These are phyloP conservation scores for Lathyrus tuberosus DNA, from an alignment of 306 rosid genomes.

Conservation along the genomic window DNA sequence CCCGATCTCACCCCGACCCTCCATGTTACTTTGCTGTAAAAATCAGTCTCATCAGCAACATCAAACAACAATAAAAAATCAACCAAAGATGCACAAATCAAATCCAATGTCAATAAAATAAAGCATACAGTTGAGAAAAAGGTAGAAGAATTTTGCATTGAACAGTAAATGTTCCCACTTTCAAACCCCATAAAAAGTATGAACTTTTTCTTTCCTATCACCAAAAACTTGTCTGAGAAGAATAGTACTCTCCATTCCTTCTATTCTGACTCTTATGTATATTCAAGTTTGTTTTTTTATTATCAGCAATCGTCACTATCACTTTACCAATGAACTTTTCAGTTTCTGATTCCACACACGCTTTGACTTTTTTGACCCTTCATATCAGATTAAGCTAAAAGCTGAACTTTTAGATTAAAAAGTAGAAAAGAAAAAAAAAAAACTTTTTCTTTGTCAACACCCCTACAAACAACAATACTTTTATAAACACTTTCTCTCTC, in stretches of 20 bases:
- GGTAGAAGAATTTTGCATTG: slow-evolving; percentile 44
- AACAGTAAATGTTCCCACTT: slow-evolving; percentile 27
- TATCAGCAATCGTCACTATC: slow-evolving; percentile 43
- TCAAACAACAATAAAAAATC: slow-evolving; percentile 1
- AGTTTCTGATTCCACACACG: slow-evolving; percentile 30
- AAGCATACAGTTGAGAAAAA: slow-evolving; percentile 56
- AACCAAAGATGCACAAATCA: slow-evolving; percentile 22
- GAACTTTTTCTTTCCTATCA: slow-evolving; percentile 18
- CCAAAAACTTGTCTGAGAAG: slow-evolving; percentile 29
- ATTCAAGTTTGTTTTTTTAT: slow-evolving; percentile 10
- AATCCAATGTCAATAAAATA: slow-evolving; percentile 20
- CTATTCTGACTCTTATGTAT: slow-evolving; percentile 33
- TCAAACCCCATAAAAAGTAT: slow-evolving; percentile 4
- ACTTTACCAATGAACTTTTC: slow-evolving; percentile 40
- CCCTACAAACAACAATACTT: slow-evolving; percentile 51
- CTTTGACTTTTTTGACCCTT: slow-evolving; percentile 49
- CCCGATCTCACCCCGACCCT: slow-evolving; percentile 66
- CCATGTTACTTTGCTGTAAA: slow-evolving; percentile 76
- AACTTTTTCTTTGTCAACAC: slow-evolving; percentile 71
- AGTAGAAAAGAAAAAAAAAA: slow-evolving; percentile 46
- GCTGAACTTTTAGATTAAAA: slow-evolving; percentile 43
- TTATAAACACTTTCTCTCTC: slow-evolving; percentile 29
- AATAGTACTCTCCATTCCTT: slow-evolving; percentile 13
- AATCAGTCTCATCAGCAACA: slow-evolving; percentile 32
- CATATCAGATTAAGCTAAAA: slow-evolving; percentile 51